Percentiles rank a stretch among this genome's conserved stretches.
Conservation (phyloP, 306 rosid genomes). For the Acacia acuminata region DNA sequence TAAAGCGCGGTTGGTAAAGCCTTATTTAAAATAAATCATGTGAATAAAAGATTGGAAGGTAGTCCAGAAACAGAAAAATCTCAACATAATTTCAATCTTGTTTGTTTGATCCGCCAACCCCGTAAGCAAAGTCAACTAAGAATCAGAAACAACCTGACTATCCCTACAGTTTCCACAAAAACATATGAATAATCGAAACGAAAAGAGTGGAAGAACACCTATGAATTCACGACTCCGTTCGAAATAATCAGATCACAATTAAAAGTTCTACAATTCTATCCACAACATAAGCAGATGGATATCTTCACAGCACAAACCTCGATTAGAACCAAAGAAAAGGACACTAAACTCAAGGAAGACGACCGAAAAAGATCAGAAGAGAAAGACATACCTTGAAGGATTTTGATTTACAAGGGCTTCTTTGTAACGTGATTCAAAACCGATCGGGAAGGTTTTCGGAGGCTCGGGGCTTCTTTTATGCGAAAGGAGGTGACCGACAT, state of each 20-base stretch:
- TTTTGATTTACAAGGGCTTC: background rate
- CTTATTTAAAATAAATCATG: too few species aligned
- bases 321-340: background rate
- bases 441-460: accelerated
- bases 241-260: background rate
- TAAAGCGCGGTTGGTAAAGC: background rate
- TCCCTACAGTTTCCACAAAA: too few species aligned
- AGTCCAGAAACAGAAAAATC: background rate
- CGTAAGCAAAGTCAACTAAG: background rate
- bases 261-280: background rate
- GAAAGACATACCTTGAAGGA: background rate
- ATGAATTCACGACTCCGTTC: background rate
- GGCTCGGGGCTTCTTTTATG: background rate
- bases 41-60: too few species aligned
- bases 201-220: too few species aligned
- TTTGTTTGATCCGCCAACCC: background rate
- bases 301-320: background rate
- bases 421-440: background rate
- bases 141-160: background rate
- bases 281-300: background rate
- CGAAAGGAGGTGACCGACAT: background rate
- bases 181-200: background rate
- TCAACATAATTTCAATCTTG: background rate
- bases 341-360: background rate
- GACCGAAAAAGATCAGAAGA: background rate